These are phyloP conservation scores for Spongospora subterranea DNA, from an alignment of 208 protist genomes.

Conservation along the genomic window DNA sequence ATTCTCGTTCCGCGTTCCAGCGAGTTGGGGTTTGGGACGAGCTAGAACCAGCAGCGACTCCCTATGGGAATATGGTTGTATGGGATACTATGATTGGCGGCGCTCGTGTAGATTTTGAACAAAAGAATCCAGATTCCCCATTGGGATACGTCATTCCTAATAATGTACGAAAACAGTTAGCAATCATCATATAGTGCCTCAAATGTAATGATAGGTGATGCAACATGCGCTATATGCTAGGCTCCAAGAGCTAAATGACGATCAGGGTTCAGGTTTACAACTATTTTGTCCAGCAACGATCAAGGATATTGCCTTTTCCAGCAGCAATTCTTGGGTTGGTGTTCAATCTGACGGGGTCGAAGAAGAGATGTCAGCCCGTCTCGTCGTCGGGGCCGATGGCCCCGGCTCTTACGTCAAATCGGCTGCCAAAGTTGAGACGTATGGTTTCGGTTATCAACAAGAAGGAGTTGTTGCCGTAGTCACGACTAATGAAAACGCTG, in stretches of 20 bases:
- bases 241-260: not conserved
- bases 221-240: not conserved
- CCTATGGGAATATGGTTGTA: not conserved
- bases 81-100: not conserved
- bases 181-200: no score
- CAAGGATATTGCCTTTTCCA: not conserved
- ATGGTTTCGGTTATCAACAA: not conserved
- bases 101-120: conserved; percentile 5
- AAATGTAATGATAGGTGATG: not conserved
- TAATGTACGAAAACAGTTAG: no score
- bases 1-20: not conserved
- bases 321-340: not conserved
- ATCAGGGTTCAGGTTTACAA: not conserved
- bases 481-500: not conserved
- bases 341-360: not conserved
- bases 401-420: not conserved
- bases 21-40: not conserved
- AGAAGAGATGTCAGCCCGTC: not conserved
- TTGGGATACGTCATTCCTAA: conserved; percentile 30
- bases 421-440: not conserved
- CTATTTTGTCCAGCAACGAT: not conserved
- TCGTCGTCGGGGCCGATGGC: conserved; percentile 18
- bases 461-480: not conserved
- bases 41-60: not conserved
- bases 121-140: not conserved